Conservation (phyloP, 176 grass and related monocot species). For the Sorghum bicolor region DNA sequence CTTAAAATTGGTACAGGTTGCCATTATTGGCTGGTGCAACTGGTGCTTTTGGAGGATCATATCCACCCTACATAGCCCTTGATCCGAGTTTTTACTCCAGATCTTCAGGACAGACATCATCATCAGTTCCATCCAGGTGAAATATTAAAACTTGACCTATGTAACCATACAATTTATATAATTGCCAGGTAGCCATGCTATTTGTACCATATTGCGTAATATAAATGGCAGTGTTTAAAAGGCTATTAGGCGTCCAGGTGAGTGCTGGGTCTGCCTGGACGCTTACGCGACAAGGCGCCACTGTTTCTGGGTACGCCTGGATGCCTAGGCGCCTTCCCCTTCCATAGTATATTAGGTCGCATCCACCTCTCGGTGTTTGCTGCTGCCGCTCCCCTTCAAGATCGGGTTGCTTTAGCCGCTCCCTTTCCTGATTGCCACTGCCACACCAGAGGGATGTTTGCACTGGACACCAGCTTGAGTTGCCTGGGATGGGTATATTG, state of each 20-base stretch:
- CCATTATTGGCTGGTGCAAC: slow-evolving; percentile 69
- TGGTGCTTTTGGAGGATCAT: slow-evolving; percentile 70
- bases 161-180: background rate
- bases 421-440: background rate
- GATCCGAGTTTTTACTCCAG: slow-evolving; percentile 74
- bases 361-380: background rate
- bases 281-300: background rate
- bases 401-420: background rate
- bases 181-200: background rate
- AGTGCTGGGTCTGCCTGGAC: background rate
- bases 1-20: slow-evolving; percentile 51
- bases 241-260: background rate
- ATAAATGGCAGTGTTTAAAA: background rate
- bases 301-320: background rate
- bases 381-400: background rate
- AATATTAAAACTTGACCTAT: background rate
- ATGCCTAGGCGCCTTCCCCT: background rate
- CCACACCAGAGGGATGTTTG: background rate
- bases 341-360: background rate
- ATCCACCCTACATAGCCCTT: slow-evolving; percentile 83
- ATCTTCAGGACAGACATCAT: slow-evolving; percentile 60
- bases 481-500: background rate
- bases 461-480: background rate
- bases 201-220: background rate
- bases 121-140: slow-evolving; percentile 56